A percentile compares a stretch with the other conserved stretches of the same genome.
Conservation (phyloP, 139 green algal species). For the Coelastrella sp. region DNA sequence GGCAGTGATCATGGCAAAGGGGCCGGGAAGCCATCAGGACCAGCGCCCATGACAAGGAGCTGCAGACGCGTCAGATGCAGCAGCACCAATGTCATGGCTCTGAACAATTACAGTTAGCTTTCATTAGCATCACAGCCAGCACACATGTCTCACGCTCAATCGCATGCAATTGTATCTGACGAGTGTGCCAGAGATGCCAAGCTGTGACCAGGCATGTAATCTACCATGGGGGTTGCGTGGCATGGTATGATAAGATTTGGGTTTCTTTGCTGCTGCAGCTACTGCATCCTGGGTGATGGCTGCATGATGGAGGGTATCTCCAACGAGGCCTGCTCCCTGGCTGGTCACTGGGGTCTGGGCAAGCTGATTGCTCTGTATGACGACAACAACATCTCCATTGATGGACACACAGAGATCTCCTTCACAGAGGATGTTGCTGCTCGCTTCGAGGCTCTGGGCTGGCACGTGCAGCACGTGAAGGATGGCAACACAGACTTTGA, state of each 20-base stretch:
- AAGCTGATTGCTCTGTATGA: constrained; percentile 99
- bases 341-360: constrained; percentile 98
- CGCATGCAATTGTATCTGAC: no score
- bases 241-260: neutral
- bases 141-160: no score
- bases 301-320: constrained; percentile 99
- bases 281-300: constrained; percentile 98
- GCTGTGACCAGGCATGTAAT: no score
- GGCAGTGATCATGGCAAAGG: no score
- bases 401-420: constrained; percentile 98
- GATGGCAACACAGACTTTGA: constrained; percentile 98
- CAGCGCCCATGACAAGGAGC: no score
- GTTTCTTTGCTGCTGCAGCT: constrained; percentile 65
- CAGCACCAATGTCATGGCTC: no score
- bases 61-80: no score
- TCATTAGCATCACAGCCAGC: no score
- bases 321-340: constrained; percentile 96
- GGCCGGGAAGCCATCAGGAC: no score
- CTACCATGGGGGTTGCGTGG: no score
- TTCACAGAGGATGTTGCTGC: constrained; percentile 98
- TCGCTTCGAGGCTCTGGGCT: constrained; percentile 93
- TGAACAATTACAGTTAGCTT: no score
- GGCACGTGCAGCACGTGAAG: constrained; percentile 82
- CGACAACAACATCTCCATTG: constrained; percentile 99
- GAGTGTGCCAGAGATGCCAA: no score